phyloP scores from a whole-genome alignment of 2,329 filamentous ascomycete species.

The Ascochyta rabiei region DNA sequence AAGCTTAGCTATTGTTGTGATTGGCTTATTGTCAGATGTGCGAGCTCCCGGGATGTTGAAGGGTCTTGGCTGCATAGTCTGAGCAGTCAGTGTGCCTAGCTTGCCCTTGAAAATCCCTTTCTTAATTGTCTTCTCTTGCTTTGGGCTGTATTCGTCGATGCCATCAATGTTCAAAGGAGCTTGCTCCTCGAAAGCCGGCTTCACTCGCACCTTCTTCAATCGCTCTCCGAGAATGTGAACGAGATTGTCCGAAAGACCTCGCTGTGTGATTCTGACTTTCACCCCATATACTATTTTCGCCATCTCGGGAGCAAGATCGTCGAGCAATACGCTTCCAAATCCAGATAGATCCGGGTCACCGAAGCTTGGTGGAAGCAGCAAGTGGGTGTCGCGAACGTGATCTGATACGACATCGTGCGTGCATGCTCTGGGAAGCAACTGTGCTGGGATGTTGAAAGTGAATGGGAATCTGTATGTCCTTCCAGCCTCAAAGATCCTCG shows the following conservation, averaged over 20 bases:
- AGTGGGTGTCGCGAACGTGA: conserved; percentile 61
- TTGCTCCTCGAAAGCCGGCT: conserved; percentile 64
- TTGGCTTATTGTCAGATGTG: conserved; percentile 46
- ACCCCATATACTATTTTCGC: conserved; percentile 64
- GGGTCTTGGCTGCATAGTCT: conserved; percentile 63
- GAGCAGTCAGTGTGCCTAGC: conserved; percentile 63
- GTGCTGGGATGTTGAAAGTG: conserved; percentile 66
- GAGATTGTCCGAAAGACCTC: conserved; percentile 47
- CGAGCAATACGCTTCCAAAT: conserved; percentile 57
- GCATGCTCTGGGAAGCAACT: conserved; percentile 65
- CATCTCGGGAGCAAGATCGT: conserved; percentile 70
- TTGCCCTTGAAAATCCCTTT: conserved; percentile 66
- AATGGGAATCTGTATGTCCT: conserved; percentile 66
- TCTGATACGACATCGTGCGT: conserved; percentile 58
- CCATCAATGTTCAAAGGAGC: conserved; percentile 62
- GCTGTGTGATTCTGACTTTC: conserved; percentile 54
- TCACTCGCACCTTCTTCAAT: conserved; percentile 63
- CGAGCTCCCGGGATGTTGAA: conserved; percentile 56
- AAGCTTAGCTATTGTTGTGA: conserved; percentile 62
- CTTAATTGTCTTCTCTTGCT: conserved; percentile 64
- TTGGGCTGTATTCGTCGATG: conserved; percentile 58
- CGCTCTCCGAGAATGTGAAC: conserved; percentile 56
- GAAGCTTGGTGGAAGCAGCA: conserved; percentile 65
- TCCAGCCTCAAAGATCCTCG: conserved; percentile 61
- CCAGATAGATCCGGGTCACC: conserved; percentile 63